phyloP scores from a whole-genome alignment of 2,329 filamentous ascomycete species.

The Didymosphaeria variabile region DNA sequence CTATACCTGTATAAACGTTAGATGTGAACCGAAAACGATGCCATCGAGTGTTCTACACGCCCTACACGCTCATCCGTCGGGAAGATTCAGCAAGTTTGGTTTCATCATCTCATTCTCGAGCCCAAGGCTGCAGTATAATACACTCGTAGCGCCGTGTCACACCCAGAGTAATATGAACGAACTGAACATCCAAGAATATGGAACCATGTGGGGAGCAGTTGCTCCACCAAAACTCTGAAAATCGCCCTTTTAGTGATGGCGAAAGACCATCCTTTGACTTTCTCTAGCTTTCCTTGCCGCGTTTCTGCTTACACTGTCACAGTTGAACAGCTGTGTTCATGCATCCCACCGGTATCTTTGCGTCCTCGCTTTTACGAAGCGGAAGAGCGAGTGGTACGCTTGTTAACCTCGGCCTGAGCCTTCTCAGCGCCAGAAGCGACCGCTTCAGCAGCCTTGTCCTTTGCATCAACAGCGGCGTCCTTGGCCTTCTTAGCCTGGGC shows the following conservation, averaged over 20 bases:
- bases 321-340: not conserved
- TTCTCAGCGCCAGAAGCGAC: slow-evolving; percentile 72
- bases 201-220: slow-evolving; percentile 16
- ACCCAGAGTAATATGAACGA: slow-evolving; percentile 36
- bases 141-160: slow-evolving; percentile 38
- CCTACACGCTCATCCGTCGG: not conserved
- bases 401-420: slow-evolving; percentile 74
- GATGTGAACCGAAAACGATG: not conserved
- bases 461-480: slow-evolving; percentile 70
- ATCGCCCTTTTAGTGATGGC: slow-evolving; percentile 24
- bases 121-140: slow-evolving; percentile 37
- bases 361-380: slow-evolving; percentile 35
- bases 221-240: slow-evolving; percentile 24
- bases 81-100: not conserved
- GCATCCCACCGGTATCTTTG: not conserved
- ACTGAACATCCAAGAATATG: slow-evolving; percentile 34
- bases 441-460: slow-evolving; percentile 76
- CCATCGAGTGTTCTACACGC: not conserved
- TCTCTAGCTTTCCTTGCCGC: slow-evolving; percentile 8
- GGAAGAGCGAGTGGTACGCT: slow-evolving; percentile 62
- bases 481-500: slow-evolving; percentile 80
- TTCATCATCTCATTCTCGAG: slow-evolving; percentile 32
- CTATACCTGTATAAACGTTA: not conserved
- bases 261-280: slow-evolving; percentile 8
- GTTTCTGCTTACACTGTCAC: slow-evolving; percentile 7